phyloP scores from a whole-genome alignment of 371 early-diverging fungal species.

The Mucor saturninus region DNA sequence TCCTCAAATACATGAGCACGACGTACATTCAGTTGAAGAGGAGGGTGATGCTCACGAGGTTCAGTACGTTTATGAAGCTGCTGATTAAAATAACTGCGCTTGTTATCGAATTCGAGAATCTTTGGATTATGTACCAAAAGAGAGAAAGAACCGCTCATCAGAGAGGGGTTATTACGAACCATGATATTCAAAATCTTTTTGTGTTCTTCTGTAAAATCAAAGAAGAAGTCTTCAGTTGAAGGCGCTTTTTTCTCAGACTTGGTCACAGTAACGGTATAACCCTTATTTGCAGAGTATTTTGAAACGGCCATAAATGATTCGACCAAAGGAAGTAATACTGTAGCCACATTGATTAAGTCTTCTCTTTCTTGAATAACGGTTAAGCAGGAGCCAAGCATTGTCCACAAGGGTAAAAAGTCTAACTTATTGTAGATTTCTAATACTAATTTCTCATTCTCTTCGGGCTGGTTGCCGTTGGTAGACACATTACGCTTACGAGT shows the following conservation, averaged over 20 bases:
- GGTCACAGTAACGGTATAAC: conserved; percentile 19
- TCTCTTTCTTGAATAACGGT: conserved; percentile 72
- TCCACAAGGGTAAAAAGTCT: conserved; percentile 79
- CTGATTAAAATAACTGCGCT: conserved; percentile 94
- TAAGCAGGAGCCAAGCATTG: conserved; percentile 74
- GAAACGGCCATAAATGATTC: conserved; percentile 97
- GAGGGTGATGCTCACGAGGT: conserved; percentile 68
- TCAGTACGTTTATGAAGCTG: conserved; percentile 83
- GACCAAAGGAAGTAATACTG: conserved; percentile 91
- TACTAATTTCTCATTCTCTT: conserved; percentile 59
- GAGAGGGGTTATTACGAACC: conserved; percentile 94
- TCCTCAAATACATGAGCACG: conserved; percentile 96
- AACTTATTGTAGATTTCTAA: conserved; percentile 73
- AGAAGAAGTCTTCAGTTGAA: conserved; percentile 75
- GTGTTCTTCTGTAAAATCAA: conserved; percentile 91
- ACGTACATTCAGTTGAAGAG: conserved; percentile 89
- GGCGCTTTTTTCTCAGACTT: conserved; percentile 19
- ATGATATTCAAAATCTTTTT: conserved; percentile 95
- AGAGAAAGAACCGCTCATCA: conserved; percentile 96
- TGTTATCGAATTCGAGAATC: conserved; percentile 98
- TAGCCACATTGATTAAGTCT: conserved; percentile 87
- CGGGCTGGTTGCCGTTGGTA: conserved; percentile 15
- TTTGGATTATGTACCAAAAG: conserved; percentile 94
- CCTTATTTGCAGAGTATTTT: conserved; percentile 63
- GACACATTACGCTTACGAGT: conserved; percentile 39